Base-by-base conservation (phyloP, 495 filamentous ascomycete genomes). In the Penicillium mononematosum region DNA sequence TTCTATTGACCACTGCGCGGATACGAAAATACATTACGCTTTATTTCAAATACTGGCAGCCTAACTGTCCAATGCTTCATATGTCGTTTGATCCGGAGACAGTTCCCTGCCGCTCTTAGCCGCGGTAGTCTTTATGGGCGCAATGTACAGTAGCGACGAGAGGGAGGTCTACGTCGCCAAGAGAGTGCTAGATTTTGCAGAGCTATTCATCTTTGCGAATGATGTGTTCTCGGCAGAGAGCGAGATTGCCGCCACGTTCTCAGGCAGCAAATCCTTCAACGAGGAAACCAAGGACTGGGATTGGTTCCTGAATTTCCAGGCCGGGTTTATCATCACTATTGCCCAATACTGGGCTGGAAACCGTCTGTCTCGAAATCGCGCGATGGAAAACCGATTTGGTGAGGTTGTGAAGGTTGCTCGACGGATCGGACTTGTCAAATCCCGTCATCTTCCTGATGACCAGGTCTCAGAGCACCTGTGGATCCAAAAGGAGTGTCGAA, bases 11-110 rank as follows among this genome's bases (percentile, higher is more conserved):
- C 0, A 77, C 77, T 0, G 65, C 70, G 1, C 70, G 73, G 16
- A 77, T 81, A 19, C 71, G 67, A 10, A 77, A 75, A 45, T 76
- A 74, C 32, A 56, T 74, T 0, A 46, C 60, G 14, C 60, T 79
- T 5, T 79, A 79, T 56, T 77, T 77, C 58, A 70, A 70, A 45
- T 75, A 73, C 54, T 81, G 78, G 78, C 76, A 81, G 34, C 69
- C 66, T 4, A 78, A 71, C 58, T 78, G 75, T 49, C 54, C 73
- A 2, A 74, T 79, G 38, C 55, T 79, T 11, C 75, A 78, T 53
- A 31, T 59, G 2, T 67, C 75, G 0, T 79, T 81, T 38, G 67
- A 77, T 45, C 61, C 70, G 8, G 73, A 76, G 19, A 63, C 62
- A 1, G 67, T 67, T 9, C 58, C 5, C 52, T 73, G 48, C 68